Percentiles rank a stretch among this genome's conserved stretches.
These are phyloP conservation scores for Auriscalpium orientale DNA, from an alignment of 768 basidiomycete species.

Conservation along the genomic window DNA sequence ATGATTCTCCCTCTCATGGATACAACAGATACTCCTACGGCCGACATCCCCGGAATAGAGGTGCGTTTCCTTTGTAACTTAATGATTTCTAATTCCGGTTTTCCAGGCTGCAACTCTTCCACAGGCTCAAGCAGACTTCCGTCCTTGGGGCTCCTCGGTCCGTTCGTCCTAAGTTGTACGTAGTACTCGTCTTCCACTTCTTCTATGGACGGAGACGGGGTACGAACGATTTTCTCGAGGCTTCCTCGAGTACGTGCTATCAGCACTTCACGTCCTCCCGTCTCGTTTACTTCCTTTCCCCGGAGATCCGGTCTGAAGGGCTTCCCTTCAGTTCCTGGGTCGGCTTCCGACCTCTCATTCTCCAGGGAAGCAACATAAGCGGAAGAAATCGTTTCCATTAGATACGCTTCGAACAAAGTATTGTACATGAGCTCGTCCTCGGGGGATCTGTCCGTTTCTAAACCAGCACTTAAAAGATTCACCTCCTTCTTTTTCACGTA, in stretches of 20 bases:
- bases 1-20: not conserved
- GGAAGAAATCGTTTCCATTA: not conserved
- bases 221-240: not conserved
- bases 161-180: not conserved
- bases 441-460: conserved; percentile 17
- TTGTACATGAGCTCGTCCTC: conserved; percentile 25
- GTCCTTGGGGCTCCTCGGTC: not conserved
- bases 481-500: conserved; percentile 13
- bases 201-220: not conserved
- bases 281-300: too few species aligned
- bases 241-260: too few species aligned
- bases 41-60: not conserved
- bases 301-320: too few species aligned
- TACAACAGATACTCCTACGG: not conserved
- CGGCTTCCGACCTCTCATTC: too few species aligned
- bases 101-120: conserved; percentile 12
- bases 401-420: not conserved
- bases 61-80: not conserved
- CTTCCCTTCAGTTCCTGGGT: too few species aligned
- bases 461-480: conserved; percentile 7
- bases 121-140: not conserved
- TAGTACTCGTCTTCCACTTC: not conserved
- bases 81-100: conserved; percentile 10
- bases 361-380: not conserved
- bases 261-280: too few species aligned